Evolutionary conservation across 371 early-diverging fungal species (phyloP), one percentile per base, ranked within the genome.

Genomic region (Mortierella sp.): DNA sequence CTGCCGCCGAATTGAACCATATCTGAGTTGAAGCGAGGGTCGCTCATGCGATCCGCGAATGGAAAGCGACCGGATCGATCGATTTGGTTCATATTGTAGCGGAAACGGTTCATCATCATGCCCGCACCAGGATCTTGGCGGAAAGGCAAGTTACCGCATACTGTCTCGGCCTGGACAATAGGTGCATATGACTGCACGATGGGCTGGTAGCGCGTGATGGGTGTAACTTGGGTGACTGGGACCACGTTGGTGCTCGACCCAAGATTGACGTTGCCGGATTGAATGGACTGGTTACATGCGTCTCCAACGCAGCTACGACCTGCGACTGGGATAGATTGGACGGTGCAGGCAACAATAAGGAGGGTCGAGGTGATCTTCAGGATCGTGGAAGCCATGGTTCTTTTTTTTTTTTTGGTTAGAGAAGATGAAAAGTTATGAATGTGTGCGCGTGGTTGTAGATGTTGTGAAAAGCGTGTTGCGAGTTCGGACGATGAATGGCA

Each of bases 121-220:
- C 35, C 56, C 26, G 8, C 19, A 6, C 10, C 62, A 6, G 56
- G 35, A 7, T 17, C 47, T 15, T 6, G 59, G n/a, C 58, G 2
- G 45, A 22, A 58, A 58, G 10, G 9, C 58, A 66, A 43, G 35
- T 45, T 42, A 6, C 12, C 13, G 19, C 45, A 51, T 1, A 17
- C n/a, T 6, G 53, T 51, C 17, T 64, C 68, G 2, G 80, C 56
- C 17, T 79, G 61, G 60, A 79, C 74, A 13, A 79, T 34, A 0
- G 80, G 74, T 1, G 74, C 51, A 19, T 66, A 63, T 22, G 60
- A n/a, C 51, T 79, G 64, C 51, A 79, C 67, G n/a, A 66, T 32
- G 51, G 80, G 80, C 17, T 79, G 75, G 53, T 70, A 70, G n/a
- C 75, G 80, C n/a, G 75, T 73, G 61, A 79, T 66, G 28, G 79